A percentile compares a stretch with the other conserved stretches of the same genome.
phyloP scores from a whole-genome alignment of 2,329 filamentous ascomycete species.

The Fusarium tuaranense region DNA sequence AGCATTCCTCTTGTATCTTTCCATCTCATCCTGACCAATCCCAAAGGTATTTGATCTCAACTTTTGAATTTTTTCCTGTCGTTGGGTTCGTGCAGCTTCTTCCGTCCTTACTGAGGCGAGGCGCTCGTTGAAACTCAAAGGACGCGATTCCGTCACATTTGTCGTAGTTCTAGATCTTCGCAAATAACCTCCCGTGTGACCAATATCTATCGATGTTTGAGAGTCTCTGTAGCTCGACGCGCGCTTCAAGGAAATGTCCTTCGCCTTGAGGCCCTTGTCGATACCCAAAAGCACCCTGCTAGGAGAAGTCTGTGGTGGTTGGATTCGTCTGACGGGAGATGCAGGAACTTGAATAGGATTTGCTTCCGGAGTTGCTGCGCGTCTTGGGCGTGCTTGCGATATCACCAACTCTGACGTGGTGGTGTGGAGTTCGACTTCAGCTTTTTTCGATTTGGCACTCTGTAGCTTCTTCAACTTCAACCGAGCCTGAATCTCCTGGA shows the following conservation, averaged over 20 bases:
- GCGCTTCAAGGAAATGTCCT: constrained; percentile 86
- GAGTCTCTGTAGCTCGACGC: constrained; percentile 63
- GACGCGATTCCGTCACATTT: constrained; percentile 50
- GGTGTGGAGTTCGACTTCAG: constrained; percentile 29
- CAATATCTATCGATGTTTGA: constrained; percentile 26
- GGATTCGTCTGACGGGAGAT: constrained; percentile 74
- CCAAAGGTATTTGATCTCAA: constrained; percentile 68
- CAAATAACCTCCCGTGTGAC: constrained; percentile 52
- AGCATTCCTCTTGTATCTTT: constrained; percentile 69
- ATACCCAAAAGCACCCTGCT: constrained; percentile 86
- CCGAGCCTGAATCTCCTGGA: constrained; percentile 89
- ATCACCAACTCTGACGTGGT: constrained; percentile 39
- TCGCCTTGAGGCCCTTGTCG: constrained; percentile 85
- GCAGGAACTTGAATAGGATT: constrained; percentile 77
- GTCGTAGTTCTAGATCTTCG: constrained; percentile 57
- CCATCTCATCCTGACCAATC: constrained; percentile 69
- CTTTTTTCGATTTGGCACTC: constrained; percentile 56
- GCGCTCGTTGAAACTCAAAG: constrained; percentile 83
- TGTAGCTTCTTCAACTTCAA: constrained; percentile 90
- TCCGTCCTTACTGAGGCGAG: constrained; percentile 77
- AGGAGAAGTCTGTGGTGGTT: constrained; percentile 76
- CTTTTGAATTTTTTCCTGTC: constrained; percentile 63
- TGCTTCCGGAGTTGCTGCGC: constrained; percentile 49
- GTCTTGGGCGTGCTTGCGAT: constrained; percentile 37
- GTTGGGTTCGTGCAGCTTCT: constrained; percentile 63